Evolutionary conservation across 208 protist species (phyloP).

Genomic region (Acanthamoeba quina): DNA sequence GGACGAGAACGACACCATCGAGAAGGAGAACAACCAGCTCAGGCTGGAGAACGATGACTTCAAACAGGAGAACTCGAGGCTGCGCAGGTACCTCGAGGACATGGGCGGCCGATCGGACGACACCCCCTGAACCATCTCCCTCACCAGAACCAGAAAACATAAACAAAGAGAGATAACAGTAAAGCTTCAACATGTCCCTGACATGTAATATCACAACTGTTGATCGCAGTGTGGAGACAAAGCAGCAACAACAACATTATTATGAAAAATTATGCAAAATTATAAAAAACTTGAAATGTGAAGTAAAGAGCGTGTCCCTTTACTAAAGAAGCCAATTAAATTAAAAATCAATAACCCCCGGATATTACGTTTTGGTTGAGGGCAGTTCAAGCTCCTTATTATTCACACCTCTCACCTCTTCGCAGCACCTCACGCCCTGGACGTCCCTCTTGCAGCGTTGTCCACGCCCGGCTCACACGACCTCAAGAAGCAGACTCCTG

Average conservation of each 20-base stretch:
- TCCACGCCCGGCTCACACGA: too few species aligned
- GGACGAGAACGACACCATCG: constrained; percentile 5
- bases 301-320: not conserved
- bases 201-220: not conserved
- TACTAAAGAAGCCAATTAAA: not conserved
- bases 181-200: not conserved
- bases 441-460: not conserved
- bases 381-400: not conserved
- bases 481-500: not conserved
- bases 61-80: constrained; percentile 24
- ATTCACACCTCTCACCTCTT: not conserved
- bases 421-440: not conserved
- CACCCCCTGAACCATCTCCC: not conserved
- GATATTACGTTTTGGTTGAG: not conserved
- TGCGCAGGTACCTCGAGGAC: constrained; percentile 26
- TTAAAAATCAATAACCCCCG: not conserved
- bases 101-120: not conserved
- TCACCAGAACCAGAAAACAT: not conserved
- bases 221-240: not conserved
- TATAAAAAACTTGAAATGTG: too few species aligned
- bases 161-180: not conserved
- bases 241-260: too few species aligned
- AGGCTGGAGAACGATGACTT: constrained; percentile 38
- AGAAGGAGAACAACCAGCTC: constrained; percentile 21
- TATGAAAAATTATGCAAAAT: too few species aligned